Conservation (phyloP, 2,329 filamentous ascomycete genomes). For the Curvularia verruculosa region DNA sequence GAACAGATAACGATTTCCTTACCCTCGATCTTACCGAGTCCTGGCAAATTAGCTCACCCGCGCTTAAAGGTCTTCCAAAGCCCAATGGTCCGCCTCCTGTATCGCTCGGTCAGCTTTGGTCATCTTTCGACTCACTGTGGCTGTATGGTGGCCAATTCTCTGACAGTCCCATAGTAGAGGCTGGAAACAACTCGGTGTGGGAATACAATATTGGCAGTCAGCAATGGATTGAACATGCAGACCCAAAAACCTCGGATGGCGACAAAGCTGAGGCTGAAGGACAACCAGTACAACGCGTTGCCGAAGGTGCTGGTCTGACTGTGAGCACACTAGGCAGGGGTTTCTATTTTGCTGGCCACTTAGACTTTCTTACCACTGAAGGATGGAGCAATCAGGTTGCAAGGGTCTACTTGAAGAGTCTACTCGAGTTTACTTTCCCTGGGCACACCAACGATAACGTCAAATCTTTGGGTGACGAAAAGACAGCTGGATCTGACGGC, state of each 20-base stretch:
- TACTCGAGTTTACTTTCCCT: conserved; percentile 78
- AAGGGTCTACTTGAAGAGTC: conserved; percentile 73
- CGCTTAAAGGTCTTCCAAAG: conserved; percentile 65
- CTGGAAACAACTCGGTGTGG: conserved; percentile 69
- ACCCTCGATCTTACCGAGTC: conserved; percentile 72
- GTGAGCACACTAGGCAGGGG: conserved; percentile 72
- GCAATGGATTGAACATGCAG: conserved; percentile 67
- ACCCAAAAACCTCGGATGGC: conserved; percentile 67
- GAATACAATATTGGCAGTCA: conserved; percentile 67
- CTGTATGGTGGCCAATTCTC: conserved; percentile 78
- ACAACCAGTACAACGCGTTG: conserved; percentile 68
- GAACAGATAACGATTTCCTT: conserved; percentile 67
- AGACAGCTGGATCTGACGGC: conserved; percentile 66
- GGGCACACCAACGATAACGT: conserved; percentile 70
- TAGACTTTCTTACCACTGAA: conserved; percentile 67
- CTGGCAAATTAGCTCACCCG: conserved; percentile 71
- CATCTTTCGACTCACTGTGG: conserved; percentile 71
- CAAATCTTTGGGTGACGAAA: conserved; percentile 58
- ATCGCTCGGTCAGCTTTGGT: conserved; percentile 77
- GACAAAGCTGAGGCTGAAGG: conserved; percentile 64
- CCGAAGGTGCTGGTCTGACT: conserved; percentile 74
- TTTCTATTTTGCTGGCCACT: conserved; percentile 80
- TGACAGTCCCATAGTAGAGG: conserved; percentile 63
- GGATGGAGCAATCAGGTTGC: conserved; percentile 71
- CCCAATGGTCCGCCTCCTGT: conserved; percentile 74